phyloP scores from a whole-genome alignment of 2,329 filamentous ascomycete genomes.

The Plectosphaerella cucumerina region DNA sequence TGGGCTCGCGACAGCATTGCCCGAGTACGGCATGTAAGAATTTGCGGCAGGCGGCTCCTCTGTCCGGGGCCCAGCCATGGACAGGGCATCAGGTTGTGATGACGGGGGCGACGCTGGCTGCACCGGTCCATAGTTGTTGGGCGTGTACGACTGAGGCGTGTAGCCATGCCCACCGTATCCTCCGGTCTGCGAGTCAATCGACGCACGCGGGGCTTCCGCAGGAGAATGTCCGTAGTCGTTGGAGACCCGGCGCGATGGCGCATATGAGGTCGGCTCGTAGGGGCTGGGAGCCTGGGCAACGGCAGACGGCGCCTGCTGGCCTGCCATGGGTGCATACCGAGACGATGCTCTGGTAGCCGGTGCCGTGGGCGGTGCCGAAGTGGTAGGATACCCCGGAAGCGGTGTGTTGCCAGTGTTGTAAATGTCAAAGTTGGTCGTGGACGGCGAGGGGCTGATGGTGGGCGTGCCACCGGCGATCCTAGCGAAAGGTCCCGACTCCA shows the following conservation, averaged over 20 bases:
- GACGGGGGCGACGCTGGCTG: neutral
- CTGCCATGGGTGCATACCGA: slow-evolving; percentile 42
- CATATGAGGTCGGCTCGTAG: slow-evolving; percentile 17
- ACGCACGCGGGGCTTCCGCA: slow-evolving; percentile 27
- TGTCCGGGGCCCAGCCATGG: neutral
- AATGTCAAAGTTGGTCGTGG: slow-evolving; percentile 65
- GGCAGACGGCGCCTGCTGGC: slow-evolving; percentile 15
- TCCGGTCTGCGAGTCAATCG: slow-evolving; percentile 33
- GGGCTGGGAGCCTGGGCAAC: slow-evolving; percentile 13
- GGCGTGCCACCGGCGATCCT: slow-evolving; percentile 74
- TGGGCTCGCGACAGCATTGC: neutral
- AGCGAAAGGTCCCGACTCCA: slow-evolving; percentile 74
- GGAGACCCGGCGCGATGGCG: slow-evolving; percentile 19
- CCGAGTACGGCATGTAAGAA: neutral
- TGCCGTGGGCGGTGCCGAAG: slow-evolving; percentile 28
- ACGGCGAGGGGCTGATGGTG: slow-evolving; percentile 70
- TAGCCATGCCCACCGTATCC: slow-evolving; percentile 22
- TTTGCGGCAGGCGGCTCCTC: neutral
- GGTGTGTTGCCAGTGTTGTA: slow-evolving; percentile 69
- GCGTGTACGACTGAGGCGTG: slow-evolving; percentile 27
- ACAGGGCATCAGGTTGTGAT: neutral
- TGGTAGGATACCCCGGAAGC: slow-evolving; percentile 24
- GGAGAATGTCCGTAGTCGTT: slow-evolving; percentile 2
- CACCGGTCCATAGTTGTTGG: neutral
- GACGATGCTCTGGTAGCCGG: slow-evolving; percentile 40